Percentiles rank a stretch among this genome's conserved stretches.
Conservation (phyloP, 2,329 filamentous ascomycete genomes). For the Endoconidiophora polonica region DNA sequence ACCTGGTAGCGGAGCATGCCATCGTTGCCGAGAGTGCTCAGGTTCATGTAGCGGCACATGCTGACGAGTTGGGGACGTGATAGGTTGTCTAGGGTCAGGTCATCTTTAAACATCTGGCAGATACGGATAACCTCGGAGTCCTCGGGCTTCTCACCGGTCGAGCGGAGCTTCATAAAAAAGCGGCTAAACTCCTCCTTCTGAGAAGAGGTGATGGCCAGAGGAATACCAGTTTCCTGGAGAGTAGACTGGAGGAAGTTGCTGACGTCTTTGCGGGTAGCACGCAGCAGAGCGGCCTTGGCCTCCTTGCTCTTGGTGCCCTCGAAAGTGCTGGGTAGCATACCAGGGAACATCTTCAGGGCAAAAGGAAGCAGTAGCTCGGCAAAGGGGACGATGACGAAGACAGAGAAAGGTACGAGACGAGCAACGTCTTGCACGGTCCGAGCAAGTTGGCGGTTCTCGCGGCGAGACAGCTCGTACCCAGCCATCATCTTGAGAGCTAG, state of each 20-base stretch:
- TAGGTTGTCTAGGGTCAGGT: conserved; percentile 90
- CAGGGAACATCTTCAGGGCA: conserved; percentile 88
- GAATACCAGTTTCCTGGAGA: conserved; percentile 80
- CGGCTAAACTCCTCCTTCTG: conserved; percentile 88
- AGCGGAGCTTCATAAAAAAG: conserved; percentile 92
- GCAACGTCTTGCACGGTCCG: conserved; percentile 87
- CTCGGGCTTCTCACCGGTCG: conserved; percentile 79
- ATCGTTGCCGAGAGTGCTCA: conserved; percentile 93
- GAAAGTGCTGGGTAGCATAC: conserved; percentile 92
- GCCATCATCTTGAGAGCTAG: conserved; percentile 94
- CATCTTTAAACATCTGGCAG: conserved; percentile 97
- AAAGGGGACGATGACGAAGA: conserved; percentile 93
- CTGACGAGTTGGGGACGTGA: conserved; percentile 89
- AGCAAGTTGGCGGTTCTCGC: conserved; percentile 83
- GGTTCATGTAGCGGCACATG: conserved; percentile 97
- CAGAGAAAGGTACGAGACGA: conserved; percentile 84
- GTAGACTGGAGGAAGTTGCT: conserved; percentile 80
- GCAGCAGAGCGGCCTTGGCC: conserved; percentile 63
- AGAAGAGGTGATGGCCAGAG: conserved; percentile 65
- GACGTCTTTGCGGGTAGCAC: conserved; percentile 82
- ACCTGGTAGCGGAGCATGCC: conserved; percentile 96
- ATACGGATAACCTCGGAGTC: conserved; percentile 91
- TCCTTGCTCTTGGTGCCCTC: conserved; percentile 86
- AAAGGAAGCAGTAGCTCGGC: conserved; percentile 84
- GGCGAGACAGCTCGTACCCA: conserved; percentile 86